These are phyloP conservation scores for Arthrinium phaeospermum DNA, from an alignment of 2,329 filamentous ascomycete genomes.

Conservation along the genomic window DNA sequence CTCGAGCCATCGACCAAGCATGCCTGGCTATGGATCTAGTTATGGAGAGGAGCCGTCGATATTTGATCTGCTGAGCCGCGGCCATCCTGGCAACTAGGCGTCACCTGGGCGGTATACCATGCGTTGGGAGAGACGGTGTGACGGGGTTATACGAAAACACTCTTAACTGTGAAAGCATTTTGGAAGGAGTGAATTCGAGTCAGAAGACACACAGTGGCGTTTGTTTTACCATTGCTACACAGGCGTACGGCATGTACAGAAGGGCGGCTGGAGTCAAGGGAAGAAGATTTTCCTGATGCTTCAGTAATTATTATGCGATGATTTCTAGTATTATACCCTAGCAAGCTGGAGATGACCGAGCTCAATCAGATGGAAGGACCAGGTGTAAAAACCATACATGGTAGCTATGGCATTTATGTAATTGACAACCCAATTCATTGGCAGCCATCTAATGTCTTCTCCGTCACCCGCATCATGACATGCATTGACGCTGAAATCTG, in stretches of 20 bases:
- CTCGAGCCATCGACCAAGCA: conserved; percentile 30
- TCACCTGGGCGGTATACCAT: neutral
- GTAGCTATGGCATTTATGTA: neutral
- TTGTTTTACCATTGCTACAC: neutral
- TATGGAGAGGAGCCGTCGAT: conserved; percentile 35
- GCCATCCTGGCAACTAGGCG: conserved; percentile 8
- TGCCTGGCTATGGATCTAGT: conserved; percentile 30
- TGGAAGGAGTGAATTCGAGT: neutral
- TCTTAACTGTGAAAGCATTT: neutral
- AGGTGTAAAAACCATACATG: neutral
- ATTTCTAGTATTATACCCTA: conserved; percentile 5
- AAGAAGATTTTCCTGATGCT: too few species aligned
- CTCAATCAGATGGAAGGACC: neutral
- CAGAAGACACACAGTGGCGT: neutral
- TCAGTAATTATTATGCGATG: neutral
- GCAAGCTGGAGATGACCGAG: neutral
- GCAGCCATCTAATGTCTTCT: neutral
- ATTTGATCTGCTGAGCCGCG: conserved; percentile 34
- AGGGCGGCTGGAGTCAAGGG: neutral
- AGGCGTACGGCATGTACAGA: neutral
- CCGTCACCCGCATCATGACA: neutral
- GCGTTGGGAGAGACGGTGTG: neutral
- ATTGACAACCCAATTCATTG: neutral
- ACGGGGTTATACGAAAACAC: neutral
- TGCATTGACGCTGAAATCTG: too few species aligned